Base-by-base conservation (phyloP, 2,329 filamentous ascomycete species). In the Epichloe sibirici region DNA sequence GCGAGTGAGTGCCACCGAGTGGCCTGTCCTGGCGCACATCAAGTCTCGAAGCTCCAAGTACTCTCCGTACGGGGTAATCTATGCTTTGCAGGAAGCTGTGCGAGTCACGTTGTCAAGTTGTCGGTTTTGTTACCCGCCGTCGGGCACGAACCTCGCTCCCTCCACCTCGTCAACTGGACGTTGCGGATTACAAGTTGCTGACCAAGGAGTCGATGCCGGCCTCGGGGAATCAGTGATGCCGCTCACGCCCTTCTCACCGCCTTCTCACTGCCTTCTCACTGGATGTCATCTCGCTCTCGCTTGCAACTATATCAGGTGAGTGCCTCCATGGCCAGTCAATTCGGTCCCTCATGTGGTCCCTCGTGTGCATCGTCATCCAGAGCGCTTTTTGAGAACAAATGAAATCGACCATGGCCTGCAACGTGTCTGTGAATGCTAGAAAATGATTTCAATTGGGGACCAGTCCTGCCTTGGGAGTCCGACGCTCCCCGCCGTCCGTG, bases 91-190 rank as follows among this genome's bases (percentile, higher is more conserved):
- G 49, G 15, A 38, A 45, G 39, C 43, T 38, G 49, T 51, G 49
- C 49, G 49, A 46, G 49, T 51, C 49, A 51, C 42, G 49, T 37
- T 51, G 49, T 51, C 49, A 51, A 42, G 49, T 37, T 51, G 49
- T 28, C 42, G 13, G 21, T 38, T 31, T 31, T 37, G 21, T 34
- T 38, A 23, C 21, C 21, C 28, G 21, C 28, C 15, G n/a, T 21
- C 48, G 13, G 43, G 34, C 35, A 17, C 42, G 13, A 17, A 25
- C 13, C 31, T 42, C 39, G 2, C 17, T 40, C 38, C 31, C 31
- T 35, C 45, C 28, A 17, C 45, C 31, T 9, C 35, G 45, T 7
- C 42, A 25, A 25, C 42, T 25, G 8, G 28, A 31, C 28, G 25
- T 13, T 25, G 17, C 21, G 21, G 3, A 3, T 4, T 7, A 15